Conservation (phyloP, 352 stramenopile species). For the Saprolegnia diclina region DNA sequence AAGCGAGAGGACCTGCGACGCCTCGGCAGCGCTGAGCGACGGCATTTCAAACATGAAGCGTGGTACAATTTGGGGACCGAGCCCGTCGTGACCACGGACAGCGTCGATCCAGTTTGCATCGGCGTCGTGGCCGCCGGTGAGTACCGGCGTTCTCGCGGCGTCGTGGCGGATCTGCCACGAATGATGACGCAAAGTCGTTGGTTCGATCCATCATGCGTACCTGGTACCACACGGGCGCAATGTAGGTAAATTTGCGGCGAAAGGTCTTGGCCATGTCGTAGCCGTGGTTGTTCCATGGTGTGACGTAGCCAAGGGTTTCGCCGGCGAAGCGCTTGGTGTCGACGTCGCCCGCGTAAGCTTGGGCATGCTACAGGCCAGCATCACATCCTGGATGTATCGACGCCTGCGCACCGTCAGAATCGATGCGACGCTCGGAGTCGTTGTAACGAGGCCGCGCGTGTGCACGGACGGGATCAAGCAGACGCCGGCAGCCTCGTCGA, state of each 20-base stretch:
- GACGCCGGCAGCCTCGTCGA: neutral
- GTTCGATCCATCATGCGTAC: constrained; percentile 29
- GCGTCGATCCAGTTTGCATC: constrained; percentile 50
- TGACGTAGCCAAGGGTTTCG: constrained; percentile 72
- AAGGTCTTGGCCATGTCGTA: constrained; percentile 68
- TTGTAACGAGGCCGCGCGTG: constrained; percentile 46
- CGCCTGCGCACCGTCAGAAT: constrained; percentile 34
- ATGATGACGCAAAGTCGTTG: no score
- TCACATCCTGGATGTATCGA: neutral
- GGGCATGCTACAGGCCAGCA: constrained; percentile 9
- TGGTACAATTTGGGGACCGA: constrained; percentile 50
- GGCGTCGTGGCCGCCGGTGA: constrained; percentile 71
- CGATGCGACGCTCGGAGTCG: constrained; percentile 39
- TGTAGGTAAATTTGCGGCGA: constrained; percentile 68
- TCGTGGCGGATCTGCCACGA: constrained; percentile 38
- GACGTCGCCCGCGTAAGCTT: neutral
- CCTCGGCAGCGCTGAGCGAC: constrained; percentile 41
- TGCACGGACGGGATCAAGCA: constrained; percentile 35
- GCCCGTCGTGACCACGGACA: constrained; percentile 28
- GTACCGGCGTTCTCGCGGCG: constrained; percentile 37
- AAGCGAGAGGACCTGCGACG: constrained; percentile 47
- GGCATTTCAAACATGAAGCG: constrained; percentile 79
- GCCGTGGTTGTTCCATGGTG: constrained; percentile 71
- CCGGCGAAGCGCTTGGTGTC: constrained; percentile 38
- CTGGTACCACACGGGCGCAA: constrained; percentile 79